Evolutionary conservation across 192 early-diverging fungal species (phyloP), one percentile per base, ranked within the genome.

Genomic region (Coemansia sp.): DNA sequence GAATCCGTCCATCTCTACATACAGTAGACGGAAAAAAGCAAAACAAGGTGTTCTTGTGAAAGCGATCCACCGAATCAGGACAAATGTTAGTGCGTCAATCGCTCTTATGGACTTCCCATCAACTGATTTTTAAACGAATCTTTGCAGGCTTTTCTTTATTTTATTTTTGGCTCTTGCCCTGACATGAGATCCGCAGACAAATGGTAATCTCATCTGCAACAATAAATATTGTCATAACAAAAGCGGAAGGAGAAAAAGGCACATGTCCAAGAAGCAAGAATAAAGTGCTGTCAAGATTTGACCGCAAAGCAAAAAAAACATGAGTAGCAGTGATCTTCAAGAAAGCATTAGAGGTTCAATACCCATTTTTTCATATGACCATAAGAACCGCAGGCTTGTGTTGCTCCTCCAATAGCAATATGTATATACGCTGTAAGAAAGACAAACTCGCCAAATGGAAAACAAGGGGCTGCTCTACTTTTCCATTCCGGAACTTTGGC

Each of bases 1-100:
- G 59, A 77, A 82, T 26, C 80, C 80, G 43, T 82, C 80, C 80
- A 82, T 82, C 62, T 82, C 80, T 82, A 82, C 58, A 31, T 23
- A 43, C 42, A 60, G 29, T 26, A 40, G 16, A 40, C 39, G 39
- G 39, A 2, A 51, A 51, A 51, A 25, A 23, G 4, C 8, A 40
- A 51, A 26, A 9, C 23, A 7, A 40, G 15, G 16, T 8, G 9
- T 15, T 40, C 39, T 40, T 26, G 25, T 26, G 25, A 25, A 26
- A 26, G 7, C 2, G 2, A 23, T 51, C 7, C 48, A 26, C 12
- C 7, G 10, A 51, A 51, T 23, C 21, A 51, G 25, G 10, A 13
- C 4, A 51, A 18, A 43, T 13, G 48, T 7, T 51, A 25, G 43
- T 46, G 20, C 20, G 16, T 18, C 20, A n/a, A 20, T 46, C 43